Percentiles rank a stretch among this genome's conserved stretches.
Conservation (phyloP, 495 filamentous ascomycete species). For the Coniosporium apollinis region DNA sequence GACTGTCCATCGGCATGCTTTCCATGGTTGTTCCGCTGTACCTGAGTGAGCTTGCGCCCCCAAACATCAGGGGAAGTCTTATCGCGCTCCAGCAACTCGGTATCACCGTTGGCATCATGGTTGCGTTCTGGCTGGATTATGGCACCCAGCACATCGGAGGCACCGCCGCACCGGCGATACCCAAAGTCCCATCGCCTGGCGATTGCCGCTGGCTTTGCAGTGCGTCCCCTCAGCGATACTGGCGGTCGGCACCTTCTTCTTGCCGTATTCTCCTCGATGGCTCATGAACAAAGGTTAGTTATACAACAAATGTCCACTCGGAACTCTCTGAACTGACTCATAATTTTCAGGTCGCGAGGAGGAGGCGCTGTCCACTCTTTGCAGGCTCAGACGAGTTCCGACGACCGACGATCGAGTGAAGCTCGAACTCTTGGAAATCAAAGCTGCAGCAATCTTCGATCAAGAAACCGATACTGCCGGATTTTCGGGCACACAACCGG, state of each 20-base stretch:
- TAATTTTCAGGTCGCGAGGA: too few relatives aligned
- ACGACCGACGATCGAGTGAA: too few relatives aligned
- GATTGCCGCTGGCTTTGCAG: conserved; percentile 30
- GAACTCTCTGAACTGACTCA: too few relatives aligned
- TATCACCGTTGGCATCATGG: conserved; percentile 1
- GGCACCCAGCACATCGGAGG: conserved; percentile 9
- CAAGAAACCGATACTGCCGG: too few relatives aligned
- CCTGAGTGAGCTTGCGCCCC: conserved; percentile 7
- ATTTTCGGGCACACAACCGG: too few relatives aligned
- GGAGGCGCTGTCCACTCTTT: too few relatives aligned
- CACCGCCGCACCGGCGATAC: too few relatives aligned
- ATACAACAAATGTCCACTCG: too few relatives aligned
- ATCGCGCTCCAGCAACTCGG: conserved; percentile 3
- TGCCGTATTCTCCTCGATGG: conserved; percentile 32
- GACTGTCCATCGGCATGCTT: conserved; percentile 4
- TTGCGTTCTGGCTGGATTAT: conserved; percentile 6
- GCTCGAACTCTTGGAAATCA: too few relatives aligned
- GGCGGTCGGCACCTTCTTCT: conserved; percentile 22
- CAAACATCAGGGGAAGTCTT: conserved; percentile 11
- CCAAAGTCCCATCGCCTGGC: too few relatives aligned
- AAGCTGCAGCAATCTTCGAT: too few relatives aligned
- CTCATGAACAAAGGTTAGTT: conserved; percentile 26
- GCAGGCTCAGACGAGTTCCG: too few relatives aligned
- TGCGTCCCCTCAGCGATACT: conserved; percentile 26
- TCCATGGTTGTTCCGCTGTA: conserved; percentile 4